Percentiles rank a stretch among this genome's conserved stretches.
phyloP scores from a whole-genome alignment of 495 filamentous ascomycete species.

The Hypoxylon rickii region DNA sequence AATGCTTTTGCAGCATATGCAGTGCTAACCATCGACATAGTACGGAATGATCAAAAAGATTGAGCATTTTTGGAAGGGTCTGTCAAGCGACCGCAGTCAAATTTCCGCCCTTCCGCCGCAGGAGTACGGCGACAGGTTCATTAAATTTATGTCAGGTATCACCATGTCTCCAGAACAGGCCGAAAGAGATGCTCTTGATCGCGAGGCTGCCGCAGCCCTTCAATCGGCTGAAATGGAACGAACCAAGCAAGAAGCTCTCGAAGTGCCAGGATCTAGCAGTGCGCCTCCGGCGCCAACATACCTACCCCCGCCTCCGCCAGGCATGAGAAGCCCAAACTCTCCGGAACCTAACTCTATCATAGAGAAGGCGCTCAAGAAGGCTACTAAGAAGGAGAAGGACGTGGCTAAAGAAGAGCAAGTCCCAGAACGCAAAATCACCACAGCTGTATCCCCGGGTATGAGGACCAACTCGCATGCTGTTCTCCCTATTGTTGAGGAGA shows the following conservation, averaged over 20 bases:
- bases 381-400: constrained; percentile 39
- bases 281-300: constrained; percentile 49
- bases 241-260: constrained; percentile 13
- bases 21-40: constrained; percentile 52
- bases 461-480: constrained; percentile 61
- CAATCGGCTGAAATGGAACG: constrained; percentile 44
- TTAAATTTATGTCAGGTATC: constrained; percentile 87
- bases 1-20: neutral
- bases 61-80: constrained; percentile 92
- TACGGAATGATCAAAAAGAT: constrained; percentile 87
- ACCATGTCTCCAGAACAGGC: constrained; percentile 89
- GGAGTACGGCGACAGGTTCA: constrained; percentile 90
- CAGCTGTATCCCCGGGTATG: constrained; percentile 47
- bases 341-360: constrained; percentile 43
- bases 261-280: constrained; percentile 11
- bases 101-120: constrained; percentile 95
- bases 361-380: constrained; percentile 42
- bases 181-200: constrained; percentile 61
- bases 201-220: constrained; percentile 48
- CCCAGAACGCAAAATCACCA: constrained; percentile 54
- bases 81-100: constrained; percentile 75
- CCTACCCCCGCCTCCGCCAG: constrained; percentile 49
- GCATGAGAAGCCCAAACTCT: constrained; percentile 50
- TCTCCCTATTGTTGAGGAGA: constrained; percentile 92
- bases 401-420: constrained; percentile 55